Evolutionary conservation across 352 stramenopile genomes (phyloP), one percentile per base, ranked within the genome.

Genomic region (Phytophthora crassamura): DNA sequence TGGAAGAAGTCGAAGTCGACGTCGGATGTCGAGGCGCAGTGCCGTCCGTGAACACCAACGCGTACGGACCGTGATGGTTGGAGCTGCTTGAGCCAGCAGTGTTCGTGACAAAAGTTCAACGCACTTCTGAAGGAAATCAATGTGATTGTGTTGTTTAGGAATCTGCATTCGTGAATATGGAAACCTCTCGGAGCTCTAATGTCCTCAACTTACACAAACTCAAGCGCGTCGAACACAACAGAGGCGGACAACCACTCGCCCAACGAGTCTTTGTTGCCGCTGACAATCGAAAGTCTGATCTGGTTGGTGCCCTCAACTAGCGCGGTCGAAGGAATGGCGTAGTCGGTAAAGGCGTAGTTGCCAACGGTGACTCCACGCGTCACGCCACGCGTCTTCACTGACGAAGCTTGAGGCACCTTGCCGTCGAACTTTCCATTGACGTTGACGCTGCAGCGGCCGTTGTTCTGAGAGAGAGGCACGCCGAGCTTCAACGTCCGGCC

Each of bases 261-360:
- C 2, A 62, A 40, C 0, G 64, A 55, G 34, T 87, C 78, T 35
- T 69, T 74, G 25, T 69, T 78, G 12, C 78, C 78, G 28, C 78
- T 87, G 16, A 78, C 68, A 16, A 87, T 78, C 15, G 58, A 65
- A 22, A 87, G 43, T 0, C 49, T 54, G 32, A 85, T 51, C 47
- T 58, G 49, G 64, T 87, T 87, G 7, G 54, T 36, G 14, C 74
- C 78, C 30, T 61, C 60, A 2, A 82, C 46, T 5, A 87, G 42
- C 2, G 75, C 71, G 0, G 46, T 75, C 15, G 62, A 57, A 5
- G 78, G 78, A 36, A 88, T 82, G 12, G 59, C 50, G 66, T 80
- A 84, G 60, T 82, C 57, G 53, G 85, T 82, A 16, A 82, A 33
- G 51, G 62, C 69, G 56, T 88, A 88, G 66, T 84, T 85, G 43